Evolutionary conservation across 306 rosid genomes (phyloP).

Genomic region (Rosa rugosa): DNA sequence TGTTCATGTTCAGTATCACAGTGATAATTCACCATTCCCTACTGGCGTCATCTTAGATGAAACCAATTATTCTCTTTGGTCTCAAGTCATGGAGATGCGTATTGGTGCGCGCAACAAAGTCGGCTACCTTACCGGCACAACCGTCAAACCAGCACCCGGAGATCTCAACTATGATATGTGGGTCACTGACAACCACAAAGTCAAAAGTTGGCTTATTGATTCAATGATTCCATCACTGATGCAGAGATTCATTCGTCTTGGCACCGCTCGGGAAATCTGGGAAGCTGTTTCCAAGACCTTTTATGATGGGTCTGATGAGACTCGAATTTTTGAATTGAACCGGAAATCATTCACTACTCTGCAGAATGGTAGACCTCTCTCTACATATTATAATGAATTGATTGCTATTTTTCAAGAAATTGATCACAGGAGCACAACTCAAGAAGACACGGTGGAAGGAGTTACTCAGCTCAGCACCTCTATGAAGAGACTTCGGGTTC

Average conservation of each 20-base stretch:
- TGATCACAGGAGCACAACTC: too few species aligned
- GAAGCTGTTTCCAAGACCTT: not conserved
- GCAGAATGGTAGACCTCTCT: too few species aligned
- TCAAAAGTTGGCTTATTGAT: not conserved
- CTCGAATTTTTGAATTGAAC: too few species aligned
- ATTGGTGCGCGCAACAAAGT: constrained; percentile 4
- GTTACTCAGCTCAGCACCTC: too few species aligned
- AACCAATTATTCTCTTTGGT: constrained; percentile 15
- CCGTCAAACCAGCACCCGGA: not conserved
- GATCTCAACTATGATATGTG: not conserved
- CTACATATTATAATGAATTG: too few species aligned
- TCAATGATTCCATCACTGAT: not conserved
- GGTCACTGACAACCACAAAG: constrained; percentile 1
- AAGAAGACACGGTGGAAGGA: too few species aligned
- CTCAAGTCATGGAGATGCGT: constrained; percentile 8
- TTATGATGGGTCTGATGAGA: constrained; percentile 11
- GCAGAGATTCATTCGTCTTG: constrained; percentile 6
- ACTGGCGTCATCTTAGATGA: not conserved
- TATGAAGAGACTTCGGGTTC: not conserved
- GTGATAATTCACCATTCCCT: not conserved
- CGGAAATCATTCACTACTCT: too few species aligned
- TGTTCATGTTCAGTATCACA: not conserved
- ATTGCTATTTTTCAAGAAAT: too few species aligned
- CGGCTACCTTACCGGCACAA: not conserved
- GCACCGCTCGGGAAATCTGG: constrained; percentile 8